These are phyloP conservation scores for Globisporangium nagaii DNA, from an alignment of 352 stramenopile species.

Conservation along the genomic window DNA sequence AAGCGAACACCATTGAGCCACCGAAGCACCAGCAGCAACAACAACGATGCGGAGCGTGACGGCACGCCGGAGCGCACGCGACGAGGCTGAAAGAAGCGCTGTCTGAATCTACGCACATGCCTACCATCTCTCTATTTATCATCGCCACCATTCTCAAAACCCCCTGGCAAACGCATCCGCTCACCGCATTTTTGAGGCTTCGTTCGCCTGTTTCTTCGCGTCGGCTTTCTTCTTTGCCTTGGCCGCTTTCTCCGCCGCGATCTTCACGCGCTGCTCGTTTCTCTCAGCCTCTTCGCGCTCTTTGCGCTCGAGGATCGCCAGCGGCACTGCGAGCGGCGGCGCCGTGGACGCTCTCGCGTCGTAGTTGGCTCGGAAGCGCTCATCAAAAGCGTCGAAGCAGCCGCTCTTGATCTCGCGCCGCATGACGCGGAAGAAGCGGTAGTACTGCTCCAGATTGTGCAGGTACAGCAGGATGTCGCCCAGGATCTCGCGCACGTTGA, in stretches of 20 bases:
- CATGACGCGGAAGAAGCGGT: constrained; percentile 59
- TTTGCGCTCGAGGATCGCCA: constrained; percentile 51
- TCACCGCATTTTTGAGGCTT: background rate
- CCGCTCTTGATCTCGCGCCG: constrained; percentile 37
- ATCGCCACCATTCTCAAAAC: background rate
- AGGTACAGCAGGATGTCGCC: constrained; percentile 89
- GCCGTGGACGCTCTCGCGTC: constrained; percentile 37
- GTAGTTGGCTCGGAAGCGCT: constrained; percentile 39
- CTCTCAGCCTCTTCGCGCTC: constrained; percentile 46
- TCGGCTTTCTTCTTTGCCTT: constrained; percentile 12
- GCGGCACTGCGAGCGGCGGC: constrained; percentile 35
- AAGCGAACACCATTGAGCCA: constrained; percentile 8
- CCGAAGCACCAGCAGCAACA: constrained; percentile 11
- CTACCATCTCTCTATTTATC: constrained; percentile 1
- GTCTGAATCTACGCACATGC: background rate
- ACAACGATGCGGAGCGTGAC: constrained; percentile 24
- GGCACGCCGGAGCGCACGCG: constrained; percentile 10
- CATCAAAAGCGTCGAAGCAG: constrained; percentile 34
- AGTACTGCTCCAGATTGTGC: constrained; percentile 82
- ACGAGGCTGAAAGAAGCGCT: constrained; percentile 12
- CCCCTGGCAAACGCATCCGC: background rate
- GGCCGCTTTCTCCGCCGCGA: constrained; percentile 14
- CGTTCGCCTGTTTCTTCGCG: background rate
- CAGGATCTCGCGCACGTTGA: constrained; percentile 91
- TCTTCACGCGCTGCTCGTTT: constrained; percentile 19